phyloP scores from a whole-genome alignment of 2,329 filamentous ascomycete species.

The Lachnellula occidentalis region DNA sequence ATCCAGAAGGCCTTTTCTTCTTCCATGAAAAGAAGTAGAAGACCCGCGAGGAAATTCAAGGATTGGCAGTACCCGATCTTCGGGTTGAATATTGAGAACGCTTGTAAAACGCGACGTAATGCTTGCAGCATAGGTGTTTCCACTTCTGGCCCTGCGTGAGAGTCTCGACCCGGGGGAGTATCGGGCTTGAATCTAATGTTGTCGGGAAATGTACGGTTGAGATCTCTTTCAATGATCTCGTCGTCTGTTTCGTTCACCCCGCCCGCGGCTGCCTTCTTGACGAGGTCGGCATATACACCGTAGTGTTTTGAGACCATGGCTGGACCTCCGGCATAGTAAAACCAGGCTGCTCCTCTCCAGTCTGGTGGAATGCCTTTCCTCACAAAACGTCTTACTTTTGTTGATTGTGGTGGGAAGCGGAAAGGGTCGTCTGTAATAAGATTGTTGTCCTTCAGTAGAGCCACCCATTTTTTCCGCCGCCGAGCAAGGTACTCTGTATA shows the following conservation, averaged over 20 bases:
- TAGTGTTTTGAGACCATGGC: constrained; percentile 69
- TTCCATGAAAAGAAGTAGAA: constrained; percentile 80
- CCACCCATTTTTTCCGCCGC: constrained; percentile 75
- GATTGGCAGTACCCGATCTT: constrained; percentile 93
- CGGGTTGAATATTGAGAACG: constrained; percentile 87
- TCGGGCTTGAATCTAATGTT: constrained; percentile 81
- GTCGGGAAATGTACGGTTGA: constrained; percentile 92
- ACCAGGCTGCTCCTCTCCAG: constrained; percentile 94
- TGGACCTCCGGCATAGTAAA: constrained; percentile 88
- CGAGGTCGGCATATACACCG: constrained; percentile 68
- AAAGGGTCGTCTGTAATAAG: constrained; percentile 66
- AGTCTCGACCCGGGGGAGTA: constrained; percentile 24
- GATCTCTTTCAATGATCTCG: constrained; percentile 88
- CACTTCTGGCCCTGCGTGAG: constrained; percentile 9
- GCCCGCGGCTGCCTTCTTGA: constrained; percentile 56
- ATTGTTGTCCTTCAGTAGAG: constrained; percentile 69
- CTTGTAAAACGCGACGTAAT: constrained; percentile 78
- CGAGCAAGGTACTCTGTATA: constrained; percentile 73
- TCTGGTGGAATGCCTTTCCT: constrained; percentile 91
- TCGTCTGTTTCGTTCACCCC: constrained; percentile 65
- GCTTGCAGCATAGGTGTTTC: constrained; percentile 78
- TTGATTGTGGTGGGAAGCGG: constrained; percentile 72
- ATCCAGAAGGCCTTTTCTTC: constrained; percentile 93
- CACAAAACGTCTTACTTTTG: constrained; percentile 84
- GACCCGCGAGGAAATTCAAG: constrained; percentile 87